Evolutionary conservation across 2,329 filamentous ascomycete genomes (phyloP), one percentile per base, ranked within the genome.

Genomic region (Cryphonectria nitschkei): DNA sequence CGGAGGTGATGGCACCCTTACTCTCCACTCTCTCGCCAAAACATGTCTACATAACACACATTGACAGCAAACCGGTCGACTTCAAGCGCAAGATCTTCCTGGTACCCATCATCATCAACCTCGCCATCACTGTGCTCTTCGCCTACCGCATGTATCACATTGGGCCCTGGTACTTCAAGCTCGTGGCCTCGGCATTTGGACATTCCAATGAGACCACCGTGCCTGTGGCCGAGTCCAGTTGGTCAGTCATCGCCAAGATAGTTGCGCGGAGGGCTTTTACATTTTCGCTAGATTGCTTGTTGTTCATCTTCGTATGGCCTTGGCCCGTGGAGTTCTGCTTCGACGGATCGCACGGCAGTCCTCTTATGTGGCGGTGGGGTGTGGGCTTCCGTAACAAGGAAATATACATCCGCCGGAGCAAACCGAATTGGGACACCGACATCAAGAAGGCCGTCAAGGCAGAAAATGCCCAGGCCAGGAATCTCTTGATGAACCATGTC

Each of bases 1-100:
- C 93, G 0, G 79, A 87, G 65, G 84, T 85, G 43, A 87, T 97
- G 68, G 76, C 85, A 66, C 86, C 90, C 14, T 91, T 97, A 78
- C 85, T 92, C 77, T 82, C 87, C 50, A 86, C 84, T 60, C 89
- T 97, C 72, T 87, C 89, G 71, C 84, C 87, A 69, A 82, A 87
- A 69, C 89, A 93, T 80, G 87, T 97, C 78, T 97, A 98, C 86
- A 88, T 98, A 76, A 86, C 92, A 41, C 94, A 97, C 83, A 84
- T 97, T 80, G 95, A 98, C 84, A 83, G 82, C 72, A 90, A 92
- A 73, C 89, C 90, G 0, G 81, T 82, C 29, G 84, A 86, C 39
- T 89, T 95, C 82, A 98, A 98, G 82, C 88, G 88, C 79, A 92
- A 93, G 77, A 92, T 97, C 76, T 98, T 97, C 81, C 76, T 89